Base-by-base conservation (phyloP, 768 basidiomycete genomes). In the Suillus occidentalis region DNA sequence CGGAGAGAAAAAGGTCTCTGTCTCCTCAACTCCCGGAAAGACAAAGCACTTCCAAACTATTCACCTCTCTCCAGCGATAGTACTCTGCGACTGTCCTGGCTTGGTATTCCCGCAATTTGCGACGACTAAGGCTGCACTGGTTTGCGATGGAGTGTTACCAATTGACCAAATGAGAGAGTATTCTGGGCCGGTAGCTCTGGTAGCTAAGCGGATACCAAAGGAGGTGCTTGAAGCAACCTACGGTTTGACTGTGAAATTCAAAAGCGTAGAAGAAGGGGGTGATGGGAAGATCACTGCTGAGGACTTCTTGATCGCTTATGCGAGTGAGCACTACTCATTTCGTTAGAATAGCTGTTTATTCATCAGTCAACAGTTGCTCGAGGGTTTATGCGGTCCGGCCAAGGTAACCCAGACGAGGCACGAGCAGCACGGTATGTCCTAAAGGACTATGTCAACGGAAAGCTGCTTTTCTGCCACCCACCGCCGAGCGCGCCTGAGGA, bases 31-130 rank as follows among this genome's bases (percentile, higher is more conserved):
- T 0, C 97, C 97, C 0, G 97, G 97, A 67, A 93, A 99, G 80
- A 99, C 97, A 16, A 99, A 99, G 74, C 97, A 99, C 77, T 98
- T 99, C 79, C 97, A 99, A 77, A 99, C 97, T 0, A 95, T 98
- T 70, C 88, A 94, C 71, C 84, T 99, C n/a, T 95, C 95, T 13
- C 86, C 90, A 20, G 82, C 87, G 3, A 90, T 99, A 49, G 82
- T 90, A 55, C 85, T 99, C 22, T 99, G 96, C 70, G 97, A 99
- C 78, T 99, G 97, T 79, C 97, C 97, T 20, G 97, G 97, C 73
- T 81, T 99, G 42, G 97, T 99, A 43, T 98, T 99, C 73, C 97
- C 97, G 7, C 97, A 99, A 72, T 99, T 99, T 77, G 93, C 97
- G 3, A 95, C 93, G 34, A 98, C 95, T 3, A 95, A 94, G 75